phyloP scores from a whole-genome alignment of 2,329 filamentous ascomycete genomes.

The Aureobasidium subglaciale region DNA sequence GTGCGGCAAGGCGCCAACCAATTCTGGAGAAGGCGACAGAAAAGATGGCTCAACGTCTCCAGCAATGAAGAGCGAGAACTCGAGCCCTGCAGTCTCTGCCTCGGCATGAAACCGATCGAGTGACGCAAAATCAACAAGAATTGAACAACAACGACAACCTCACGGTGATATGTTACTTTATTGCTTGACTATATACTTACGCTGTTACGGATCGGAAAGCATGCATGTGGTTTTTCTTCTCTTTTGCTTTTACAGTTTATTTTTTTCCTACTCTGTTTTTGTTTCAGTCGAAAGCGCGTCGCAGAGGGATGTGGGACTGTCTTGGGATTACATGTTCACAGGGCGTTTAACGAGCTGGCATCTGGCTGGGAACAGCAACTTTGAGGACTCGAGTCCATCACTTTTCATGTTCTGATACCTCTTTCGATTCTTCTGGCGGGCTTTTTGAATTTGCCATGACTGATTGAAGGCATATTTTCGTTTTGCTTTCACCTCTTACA shows the following conservation, averaged over 20 bases:
- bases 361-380: background rate
- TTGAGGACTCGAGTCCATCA: background rate
- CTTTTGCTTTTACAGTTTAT: background rate
- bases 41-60: constrained; percentile 31
- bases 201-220: constrained; percentile 15
- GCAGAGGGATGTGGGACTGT: constrained; percentile 4
- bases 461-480: background rate
- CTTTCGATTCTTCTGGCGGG: constrained; percentile 4
- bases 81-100: constrained; percentile 26
- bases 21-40: constrained; percentile 29
- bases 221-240: constrained; percentile 7
- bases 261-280: background rate
- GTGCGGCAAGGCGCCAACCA: constrained; percentile 48
- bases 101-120: constrained; percentile 18
- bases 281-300: background rate
- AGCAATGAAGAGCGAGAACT: constrained; percentile 27
- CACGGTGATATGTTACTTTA: constrained; percentile 17
- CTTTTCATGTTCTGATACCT: constrained; percentile 7
- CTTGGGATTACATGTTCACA: background rate
- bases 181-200: constrained; percentile 16
- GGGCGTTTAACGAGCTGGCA: constrained; percentile 6
- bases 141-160: constrained; percentile 7
- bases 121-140: background rate
- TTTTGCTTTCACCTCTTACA: background rate
- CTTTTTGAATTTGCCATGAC: background rate